Percentiles rank a stretch among this genome's conserved stretches.
Conservation (phyloP, 2,329 filamentous ascomycete genomes). For the Aspergillus latus region DNA sequence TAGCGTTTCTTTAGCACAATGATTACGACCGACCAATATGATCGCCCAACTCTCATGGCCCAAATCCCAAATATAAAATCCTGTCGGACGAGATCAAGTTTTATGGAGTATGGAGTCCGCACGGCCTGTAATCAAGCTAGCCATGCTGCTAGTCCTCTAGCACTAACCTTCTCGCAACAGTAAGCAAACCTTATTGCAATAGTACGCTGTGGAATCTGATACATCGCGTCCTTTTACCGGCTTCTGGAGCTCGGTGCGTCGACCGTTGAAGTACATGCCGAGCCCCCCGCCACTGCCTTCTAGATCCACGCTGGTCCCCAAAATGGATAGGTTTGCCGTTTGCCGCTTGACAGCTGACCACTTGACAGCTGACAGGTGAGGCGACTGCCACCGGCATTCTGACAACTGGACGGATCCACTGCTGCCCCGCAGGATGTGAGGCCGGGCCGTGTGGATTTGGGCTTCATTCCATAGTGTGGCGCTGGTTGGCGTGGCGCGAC, state of each 20-base stretch:
- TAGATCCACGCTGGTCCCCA: no score
- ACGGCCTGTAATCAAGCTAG: background rate
- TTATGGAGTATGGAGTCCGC: no score
- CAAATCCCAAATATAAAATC: no score
- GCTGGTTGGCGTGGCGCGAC: no score
- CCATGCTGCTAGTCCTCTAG: background rate
- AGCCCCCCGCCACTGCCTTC: no score
- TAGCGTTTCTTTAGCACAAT: background rate
- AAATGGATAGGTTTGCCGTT: background rate
- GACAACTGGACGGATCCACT: background rate
- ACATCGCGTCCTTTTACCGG: background rate
- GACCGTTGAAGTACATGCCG: background rate
- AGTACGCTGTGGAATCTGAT: background rate
- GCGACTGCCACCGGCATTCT: background rate
- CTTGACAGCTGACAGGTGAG: no score
- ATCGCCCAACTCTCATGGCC: no score
- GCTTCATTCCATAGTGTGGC: no score
- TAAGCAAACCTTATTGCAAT: background rate
- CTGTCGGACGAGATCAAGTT: no score
- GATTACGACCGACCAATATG: background rate
- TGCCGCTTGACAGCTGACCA: background rate
- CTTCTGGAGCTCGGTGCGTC: background rate
- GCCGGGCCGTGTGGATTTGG: no score
- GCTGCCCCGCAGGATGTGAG: background rate
- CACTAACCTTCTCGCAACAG: background rate